Evolutionary conservation across 1,139 yeast genomes (phyloP).

Genomic region (Pichia sp.): DNA sequence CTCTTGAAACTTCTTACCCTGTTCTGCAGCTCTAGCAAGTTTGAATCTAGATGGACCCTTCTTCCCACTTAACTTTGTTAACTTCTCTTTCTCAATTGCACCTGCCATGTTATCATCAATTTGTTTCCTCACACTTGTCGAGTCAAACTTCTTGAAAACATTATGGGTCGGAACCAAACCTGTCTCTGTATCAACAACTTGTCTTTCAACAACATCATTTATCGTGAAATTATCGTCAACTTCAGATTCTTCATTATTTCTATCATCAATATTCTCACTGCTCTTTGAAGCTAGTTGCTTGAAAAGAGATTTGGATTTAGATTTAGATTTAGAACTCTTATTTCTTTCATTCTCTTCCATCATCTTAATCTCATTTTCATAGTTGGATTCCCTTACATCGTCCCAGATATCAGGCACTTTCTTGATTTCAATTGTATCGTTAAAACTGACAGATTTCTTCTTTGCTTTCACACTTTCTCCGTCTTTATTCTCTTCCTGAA

Average conservation of each 20-base stretch:
- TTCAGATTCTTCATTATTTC: no score
- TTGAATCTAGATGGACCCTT: conserved; percentile 12
- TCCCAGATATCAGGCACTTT: conserved; percentile 54
- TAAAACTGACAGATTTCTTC: conserved; percentile 48
- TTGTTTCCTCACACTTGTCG: conserved; percentile 3
- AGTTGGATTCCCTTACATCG: conserved; percentile 29
- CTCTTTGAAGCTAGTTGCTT: no score
- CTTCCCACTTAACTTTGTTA: conserved; percentile 14
- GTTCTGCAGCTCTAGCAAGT: conserved; percentile 14
- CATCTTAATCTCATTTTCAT: conserved; percentile 10
- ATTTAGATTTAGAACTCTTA: no score
- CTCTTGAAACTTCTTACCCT: conserved; percentile 15
- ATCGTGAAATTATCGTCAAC: conserved; percentile 16
- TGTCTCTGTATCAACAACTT: conserved; percentile 2
- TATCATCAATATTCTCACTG: no score
- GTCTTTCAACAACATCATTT: conserved; percentile 23
- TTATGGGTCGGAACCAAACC: neutral
- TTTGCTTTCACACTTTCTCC: conserved; percentile 8
- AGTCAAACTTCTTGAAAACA: conserved; percentile 11
- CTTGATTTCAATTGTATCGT: conserved; percentile 45
- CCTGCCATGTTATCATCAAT: conserved; percentile 4
- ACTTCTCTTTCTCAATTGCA: neutral
- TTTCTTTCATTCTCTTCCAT: conserved; percentile 1
- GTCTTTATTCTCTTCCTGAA: neutral
- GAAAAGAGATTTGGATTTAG: no score